phyloP scores from a whole-genome alignment of 2,329 filamentous ascomycete genomes.

The Hymenoscyphus repandus region DNA sequence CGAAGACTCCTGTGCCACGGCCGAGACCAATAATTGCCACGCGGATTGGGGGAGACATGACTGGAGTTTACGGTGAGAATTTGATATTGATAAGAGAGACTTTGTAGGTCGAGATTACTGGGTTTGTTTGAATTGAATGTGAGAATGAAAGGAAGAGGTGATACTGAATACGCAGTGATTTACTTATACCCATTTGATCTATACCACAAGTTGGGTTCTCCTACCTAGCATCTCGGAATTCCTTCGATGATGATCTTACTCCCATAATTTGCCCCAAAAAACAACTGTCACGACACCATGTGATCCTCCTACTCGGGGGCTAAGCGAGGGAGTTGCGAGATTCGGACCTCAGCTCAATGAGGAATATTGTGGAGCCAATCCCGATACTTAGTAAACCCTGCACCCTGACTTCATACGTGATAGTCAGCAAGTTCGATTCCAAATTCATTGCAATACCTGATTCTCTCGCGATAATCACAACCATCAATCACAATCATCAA shows the following conservation, averaged over 20 bases:
- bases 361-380: neutral
- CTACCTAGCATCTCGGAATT: too few species aligned
- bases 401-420: neutral
- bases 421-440: neutral
- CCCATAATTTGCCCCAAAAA: neutral
- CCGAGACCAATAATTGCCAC: constrained; percentile 18
- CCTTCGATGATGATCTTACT: too few species aligned
- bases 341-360: neutral
- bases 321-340: neutral
- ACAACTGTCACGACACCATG: neutral
- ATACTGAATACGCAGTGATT: too few species aligned
- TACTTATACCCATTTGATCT: too few species aligned
- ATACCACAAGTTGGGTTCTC: too few species aligned
- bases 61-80: neutral
- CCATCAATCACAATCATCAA: too few species aligned
- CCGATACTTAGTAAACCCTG: neutral
- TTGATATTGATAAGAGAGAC: neutral
- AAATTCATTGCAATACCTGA: too few species aligned
- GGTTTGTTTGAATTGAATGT: neutral
- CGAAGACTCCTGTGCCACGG: neutral
- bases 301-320: neutral
- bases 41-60: constrained; percentile 12
- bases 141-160: neutral
- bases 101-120: neutral
- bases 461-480: too few species aligned